Evolutionary conservation across 805 yeast species (phyloP), one percentile per base, ranked within the genome.

Genomic region (Starmerella stellata): DNA sequence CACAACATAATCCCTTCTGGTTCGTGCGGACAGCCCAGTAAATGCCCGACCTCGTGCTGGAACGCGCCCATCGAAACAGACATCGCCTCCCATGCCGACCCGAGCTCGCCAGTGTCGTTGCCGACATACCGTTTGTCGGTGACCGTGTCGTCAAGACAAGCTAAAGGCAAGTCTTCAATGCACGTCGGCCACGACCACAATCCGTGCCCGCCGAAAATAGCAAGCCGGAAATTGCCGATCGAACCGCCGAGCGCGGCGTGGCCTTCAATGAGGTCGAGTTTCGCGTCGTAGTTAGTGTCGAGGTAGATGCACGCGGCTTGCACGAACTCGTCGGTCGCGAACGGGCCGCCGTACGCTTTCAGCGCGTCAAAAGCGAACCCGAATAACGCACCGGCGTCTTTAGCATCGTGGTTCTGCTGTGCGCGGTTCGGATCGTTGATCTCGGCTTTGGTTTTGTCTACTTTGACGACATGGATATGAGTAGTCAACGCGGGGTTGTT

Each of bases 241-340:
- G 90, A 90, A 21, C 96, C 96, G 34, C 96, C 96, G 15, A 87
- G 60, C 0, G 96, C 96, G 2, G 95, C 95, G 59, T 90, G 96
- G 2, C 82, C 81, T 28, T 73, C 56, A 35, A 90, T 74, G 45
- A 78, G 58, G 16, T 72, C 63, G 24, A 60, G 57, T 31, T 59
- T 50, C 2, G 62, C 57, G 55, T 85, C 93, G 78, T 82, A 90
- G 52, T 77, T 83, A 1, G 92, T 67, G 58, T 90, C 98, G 48
- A 83, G 55, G 48, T 74, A 76, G 55, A 87, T 64, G 18, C 79
- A 87, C 0, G 96, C 95, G 18, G 90, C 92, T 50, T 79, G 80
- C 2, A 76, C 75, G 7, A 68, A 64, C 5, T 60, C 58, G 9
- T 48, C 49, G 14, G 58, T 59, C 4, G 58, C 52, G 41, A 74